A percentile compares a stretch with the other conserved stretches of the same genome.
Evolutionary conservation across 2,329 filamentous ascomycete genomes (phyloP).

Genomic region (Akanthomyces muscarius): DNA sequence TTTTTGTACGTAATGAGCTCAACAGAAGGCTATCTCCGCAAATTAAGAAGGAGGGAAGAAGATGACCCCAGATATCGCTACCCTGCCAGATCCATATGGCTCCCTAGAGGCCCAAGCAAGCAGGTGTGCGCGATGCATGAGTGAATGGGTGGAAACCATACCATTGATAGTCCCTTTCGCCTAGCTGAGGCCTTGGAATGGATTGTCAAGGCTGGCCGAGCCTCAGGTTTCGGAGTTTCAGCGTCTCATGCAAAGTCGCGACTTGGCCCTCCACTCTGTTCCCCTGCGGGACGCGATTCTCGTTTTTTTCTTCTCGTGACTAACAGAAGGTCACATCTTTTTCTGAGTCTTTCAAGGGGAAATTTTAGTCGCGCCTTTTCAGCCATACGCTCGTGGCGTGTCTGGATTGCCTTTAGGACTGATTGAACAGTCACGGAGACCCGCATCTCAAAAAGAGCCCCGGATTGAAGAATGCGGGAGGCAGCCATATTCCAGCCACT

Average conservation of each 20-base stretch:
- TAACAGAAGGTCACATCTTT: not conserved
- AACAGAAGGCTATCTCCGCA: not conserved
- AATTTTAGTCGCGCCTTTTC: conserved; percentile 8
- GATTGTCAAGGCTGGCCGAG: not conserved
- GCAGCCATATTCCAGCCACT: not conserved
- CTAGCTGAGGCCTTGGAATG: not conserved
- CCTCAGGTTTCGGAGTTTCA: not conserved
- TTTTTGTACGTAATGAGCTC: not conserved
- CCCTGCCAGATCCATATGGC: not conserved
- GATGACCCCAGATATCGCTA: not conserved
- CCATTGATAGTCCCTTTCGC: not conserved
- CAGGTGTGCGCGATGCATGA: not conserved
- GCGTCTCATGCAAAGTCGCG: too few relatives aligned
- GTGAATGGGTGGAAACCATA: too few relatives aligned
- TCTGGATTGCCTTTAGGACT: not conserved
- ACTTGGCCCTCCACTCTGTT: too few relatives aligned
- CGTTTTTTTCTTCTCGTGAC: not conserved
- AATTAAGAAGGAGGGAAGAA: not conserved
- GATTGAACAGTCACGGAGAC: not conserved
- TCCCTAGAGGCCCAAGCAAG: not conserved
- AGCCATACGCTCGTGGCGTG: not conserved
- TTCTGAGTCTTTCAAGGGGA: not conserved
- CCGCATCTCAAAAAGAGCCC: too few relatives aligned
- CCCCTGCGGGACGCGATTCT: not conserved
- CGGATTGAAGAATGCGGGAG: not conserved